Conservation (phyloP, 192 early-diverging fungal species). For the Cetraspora pellucida region DNA sequence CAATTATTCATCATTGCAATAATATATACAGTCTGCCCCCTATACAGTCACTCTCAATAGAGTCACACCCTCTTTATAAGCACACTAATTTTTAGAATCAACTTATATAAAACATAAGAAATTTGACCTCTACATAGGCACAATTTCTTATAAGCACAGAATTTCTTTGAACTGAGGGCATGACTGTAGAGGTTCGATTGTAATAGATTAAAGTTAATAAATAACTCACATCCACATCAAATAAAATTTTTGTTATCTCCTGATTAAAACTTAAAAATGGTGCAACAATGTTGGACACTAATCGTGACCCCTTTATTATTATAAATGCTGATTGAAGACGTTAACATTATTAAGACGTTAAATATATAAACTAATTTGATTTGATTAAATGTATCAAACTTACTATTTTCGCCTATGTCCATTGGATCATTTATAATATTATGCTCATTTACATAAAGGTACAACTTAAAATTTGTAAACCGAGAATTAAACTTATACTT, state of each 20-base stretch:
- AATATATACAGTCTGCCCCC: no score
- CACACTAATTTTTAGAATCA: no score
- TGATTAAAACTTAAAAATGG: slow-evolving; percentile 64
- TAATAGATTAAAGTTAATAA: background rate
- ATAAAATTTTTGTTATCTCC: slow-evolving; percentile 53
- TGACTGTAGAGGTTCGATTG: no score
- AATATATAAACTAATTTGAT: no score
- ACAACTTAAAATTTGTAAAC: slow-evolving; percentile 55
- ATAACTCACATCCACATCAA: slow-evolving; percentile 52
- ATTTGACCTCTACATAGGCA: no score
- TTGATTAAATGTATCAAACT: slow-evolving; percentile 15
- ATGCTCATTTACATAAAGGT: slow-evolving; percentile 72
- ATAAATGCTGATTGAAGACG: slow-evolving; percentile 43
- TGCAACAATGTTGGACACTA: slow-evolving; percentile 48
- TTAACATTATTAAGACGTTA: background rate
- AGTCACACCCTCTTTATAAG: no score
- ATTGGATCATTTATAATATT: slow-evolving; percentile 78
- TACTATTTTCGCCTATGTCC: slow-evolving; percentile 74
- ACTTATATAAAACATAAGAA: no score
- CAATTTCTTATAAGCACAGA: no score
- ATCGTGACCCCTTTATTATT: slow-evolving; percentile 44
- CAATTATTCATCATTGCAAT: background rate
- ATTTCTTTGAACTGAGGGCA: background rate
- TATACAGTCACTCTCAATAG: no score
- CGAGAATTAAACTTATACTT: slow-evolving; percentile 60